Evolutionary conservation across 176 grass and related monocot genomes (phyloP).

Genomic region (Triticum timopheevii): DNA sequence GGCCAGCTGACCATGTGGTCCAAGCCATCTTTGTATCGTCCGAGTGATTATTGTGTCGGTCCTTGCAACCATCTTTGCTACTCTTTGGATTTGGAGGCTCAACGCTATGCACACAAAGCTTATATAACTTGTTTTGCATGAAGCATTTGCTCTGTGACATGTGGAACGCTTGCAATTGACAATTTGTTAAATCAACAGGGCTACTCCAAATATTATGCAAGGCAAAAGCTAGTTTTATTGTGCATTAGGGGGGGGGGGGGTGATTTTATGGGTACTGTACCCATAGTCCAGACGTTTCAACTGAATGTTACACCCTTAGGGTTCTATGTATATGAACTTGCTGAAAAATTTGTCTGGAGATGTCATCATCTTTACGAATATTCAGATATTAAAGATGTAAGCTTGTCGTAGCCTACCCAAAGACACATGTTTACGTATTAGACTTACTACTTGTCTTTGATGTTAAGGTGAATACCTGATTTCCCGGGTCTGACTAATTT

Average conservation of each 20-base stretch:
- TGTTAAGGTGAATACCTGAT: neutral
- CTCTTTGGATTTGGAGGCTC: neutral
- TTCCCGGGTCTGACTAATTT: slow-evolving; percentile 37
- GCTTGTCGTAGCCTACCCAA: neutral
- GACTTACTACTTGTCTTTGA: slow-evolving; percentile 4
- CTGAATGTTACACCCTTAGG: neutral
- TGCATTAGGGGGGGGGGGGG: neutral
- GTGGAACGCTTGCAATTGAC: neutral
- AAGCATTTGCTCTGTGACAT: neutral
- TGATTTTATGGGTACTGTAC: no score
- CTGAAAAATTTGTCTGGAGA: neutral
- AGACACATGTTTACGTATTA: neutral
- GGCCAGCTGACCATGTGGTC: no score
- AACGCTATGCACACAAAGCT: neutral
- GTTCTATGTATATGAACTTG: neutral
- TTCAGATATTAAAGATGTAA: neutral
- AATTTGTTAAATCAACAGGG: neutral
- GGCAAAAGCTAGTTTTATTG: neutral
- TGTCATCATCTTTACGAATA: neutral
- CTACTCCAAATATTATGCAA: neutral
- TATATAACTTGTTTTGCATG: slow-evolving; percentile 2
- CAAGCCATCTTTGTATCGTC: neutral
- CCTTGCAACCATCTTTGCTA: neutral
- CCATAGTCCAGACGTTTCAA: neutral
- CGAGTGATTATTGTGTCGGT: neutral